Base-by-base conservation (phyloP, 1,139 yeast genomes). In the Kodamaea plutei region DNA sequence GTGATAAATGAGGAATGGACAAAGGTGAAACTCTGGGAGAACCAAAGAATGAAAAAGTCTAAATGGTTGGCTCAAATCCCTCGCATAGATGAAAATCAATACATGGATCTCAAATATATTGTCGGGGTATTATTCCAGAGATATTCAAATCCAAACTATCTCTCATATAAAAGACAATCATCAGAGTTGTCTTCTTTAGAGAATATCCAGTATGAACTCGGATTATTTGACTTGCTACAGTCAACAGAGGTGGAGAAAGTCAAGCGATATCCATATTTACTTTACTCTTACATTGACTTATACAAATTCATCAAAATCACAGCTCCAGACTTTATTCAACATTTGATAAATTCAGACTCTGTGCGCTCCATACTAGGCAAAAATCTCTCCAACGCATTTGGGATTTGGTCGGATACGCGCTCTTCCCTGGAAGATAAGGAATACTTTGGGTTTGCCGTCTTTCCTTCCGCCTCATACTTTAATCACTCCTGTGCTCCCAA, bases 341-440 rank as follows among this genome's bases (percentile, higher is more conserved):
- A 52, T 2, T 47, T 52, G n/a, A 54, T 79, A 10, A 61, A 69
- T 2, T 54, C 71, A 1, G 50, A 51, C 4, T 42, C 43, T 3
- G 55, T 80, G 14, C 59, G 85, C 29, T 54, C 59, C 6, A 65
- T 76, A 4, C 60, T 78, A 28, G 88, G 88, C 2, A 61, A 70
- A 23, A 83, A 79, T 39, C 69, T 79, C 21, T 81, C 84, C n/a
- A 81, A 81, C 48, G 81, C 88, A 0, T 81, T 81, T 55, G 88
- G 88, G 0, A 76, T 79, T 12, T 79, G 89, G 85, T 77, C 82
- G 26, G 45, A 52, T 3, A 43, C 54, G 3, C 47, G 53, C 1
- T 44, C 49, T 28, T 49, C 62, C 40, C 43, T 57, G 9, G 73
- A 61, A 29, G 77, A 75, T 27, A 67, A 72, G 35, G 89, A 81